Base-by-base conservation (phyloP, 1,139 yeast genomes). In the Waltiozyma sp. region DNA sequence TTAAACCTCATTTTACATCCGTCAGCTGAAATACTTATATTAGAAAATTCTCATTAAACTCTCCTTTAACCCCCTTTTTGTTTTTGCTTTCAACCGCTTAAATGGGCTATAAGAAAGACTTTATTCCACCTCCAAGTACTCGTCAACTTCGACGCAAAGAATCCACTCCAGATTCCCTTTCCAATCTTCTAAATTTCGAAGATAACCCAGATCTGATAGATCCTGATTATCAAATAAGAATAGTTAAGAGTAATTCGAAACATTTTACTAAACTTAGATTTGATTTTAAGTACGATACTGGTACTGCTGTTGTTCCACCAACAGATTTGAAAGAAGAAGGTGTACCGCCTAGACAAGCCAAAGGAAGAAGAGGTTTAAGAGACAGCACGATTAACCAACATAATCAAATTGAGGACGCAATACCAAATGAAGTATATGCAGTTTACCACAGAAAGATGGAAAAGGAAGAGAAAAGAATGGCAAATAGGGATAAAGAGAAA, bases 391-490 rank as follows among this genome's bases (percentile, higher is more conserved):
- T 46, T 38, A 28, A 43, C 51, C 6, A 51, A 51, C 3, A 38
- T 43, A 45, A 37, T 2, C 36, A 37, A 23, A 18, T 28, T 11
- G 49, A 34, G 7, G 83, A 78, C 49, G 68, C 71, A 3, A 60
- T 82, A 16, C 50, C 59, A 0, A 83, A 78, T 46, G 62, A 61
- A 0, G 39, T 63, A 1, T 83, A 70, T 53, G 57, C 56, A 2
- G 52, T 64, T 0, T 80, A 77, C 52, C 89, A 82, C 56, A 68
- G 71, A 38, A 66, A 72, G 39, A 79, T 81, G 84, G 75, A 72
- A 47, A 75, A 77, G 43, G 82, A 79, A 46, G 94, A 84, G 56
- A 70, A 70, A 43, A 68, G 75, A 37, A 75, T 80, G 75, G 69
- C 75, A 34, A 73, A 72, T 47, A 66, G 71, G 19, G 94, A 84